Evolutionary conservation across 257 asterid genomes (phyloP).

Genomic region (Solanum chiquidenum): DNA sequence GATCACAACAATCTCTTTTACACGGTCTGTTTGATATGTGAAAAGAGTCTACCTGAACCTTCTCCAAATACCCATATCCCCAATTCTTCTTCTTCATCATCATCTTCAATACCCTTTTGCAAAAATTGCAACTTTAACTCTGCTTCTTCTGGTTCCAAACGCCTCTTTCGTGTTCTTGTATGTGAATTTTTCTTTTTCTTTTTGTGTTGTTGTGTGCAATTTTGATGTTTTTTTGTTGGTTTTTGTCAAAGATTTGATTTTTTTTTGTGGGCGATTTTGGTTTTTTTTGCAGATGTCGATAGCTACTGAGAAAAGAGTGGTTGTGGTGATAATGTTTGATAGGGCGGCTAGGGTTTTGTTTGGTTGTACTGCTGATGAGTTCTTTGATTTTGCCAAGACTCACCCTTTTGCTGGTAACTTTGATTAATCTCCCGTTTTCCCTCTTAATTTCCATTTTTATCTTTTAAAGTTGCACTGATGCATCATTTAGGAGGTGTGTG

Average conservation of each 20-base stretch:
- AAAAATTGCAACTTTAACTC: conserved; percentile 40
- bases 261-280: neutral
- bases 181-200: conserved; percentile 3
- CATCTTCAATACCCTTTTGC: conserved; percentile 16
- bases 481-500: neutral
- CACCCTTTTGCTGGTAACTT: conserved; percentile 59
- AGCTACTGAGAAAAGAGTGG: conserved; percentile 60
- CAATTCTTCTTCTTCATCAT: neutral
- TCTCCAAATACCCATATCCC: neutral
- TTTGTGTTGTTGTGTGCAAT: neutral
- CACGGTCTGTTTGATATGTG: conserved; percentile 67
- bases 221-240: neutral
- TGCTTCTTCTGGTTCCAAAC: conserved; percentile 29
- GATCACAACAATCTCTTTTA: conserved; percentile 46
- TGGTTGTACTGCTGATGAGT: conserved; percentile 88
- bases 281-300: conserved; percentile 50
- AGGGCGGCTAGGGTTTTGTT: conserved; percentile 74
- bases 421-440: neutral
- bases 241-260: neutral
- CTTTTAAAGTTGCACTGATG: neutral
- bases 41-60: conserved; percentile 42
- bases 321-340: conserved; percentile 79
- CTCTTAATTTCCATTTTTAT: neutral
- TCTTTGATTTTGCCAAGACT: conserved; percentile 63
- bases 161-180: conserved; percentile 72